Percentiles rank a stretch among this genome's conserved stretches.
phyloP scores from a whole-genome alignment of 768 basidiomycete genomes.

The Tephrocybe sp. region DNA sequence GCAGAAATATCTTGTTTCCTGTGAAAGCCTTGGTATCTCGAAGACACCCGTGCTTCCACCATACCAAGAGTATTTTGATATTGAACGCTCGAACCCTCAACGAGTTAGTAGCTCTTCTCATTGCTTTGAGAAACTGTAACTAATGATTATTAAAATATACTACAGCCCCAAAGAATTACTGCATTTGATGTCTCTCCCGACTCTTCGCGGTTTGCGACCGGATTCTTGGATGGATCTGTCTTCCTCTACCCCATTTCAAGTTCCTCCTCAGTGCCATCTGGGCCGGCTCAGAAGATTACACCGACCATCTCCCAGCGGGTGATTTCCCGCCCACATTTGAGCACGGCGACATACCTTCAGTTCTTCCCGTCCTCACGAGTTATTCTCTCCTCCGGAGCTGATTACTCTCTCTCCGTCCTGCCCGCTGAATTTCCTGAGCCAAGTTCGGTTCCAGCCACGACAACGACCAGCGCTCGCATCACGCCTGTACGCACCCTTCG shows the following conservation, averaged over 20 bases:
- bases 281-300: slow-evolving; percentile 22
- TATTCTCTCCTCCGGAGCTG: slow-evolving; percentile 65
- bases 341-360: slow-evolving; percentile 52
- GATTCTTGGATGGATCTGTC: slow-evolving; percentile 60
- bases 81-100: slow-evolving; percentile 41
- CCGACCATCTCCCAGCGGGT: slow-evolving; percentile 27
- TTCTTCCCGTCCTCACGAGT: slow-evolving; percentile 77
- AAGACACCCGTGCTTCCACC: slow-evolving; percentile 51
- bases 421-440: slow-evolving; percentile 49
- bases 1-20: slow-evolving; percentile 45
- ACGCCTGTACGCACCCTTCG: slow-evolving; percentile 60
- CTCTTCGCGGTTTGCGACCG: slow-evolving; percentile 55
- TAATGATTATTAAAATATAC: background rate
- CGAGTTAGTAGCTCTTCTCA: slow-evolving; percentile 28
- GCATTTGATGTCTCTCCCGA: slow-evolving; percentile 66
- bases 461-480: slow-evolving; percentile 33
- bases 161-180: slow-evolving; percentile 55
- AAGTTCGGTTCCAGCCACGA: slow-evolving; percentile 10
- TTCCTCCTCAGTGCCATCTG: slow-evolving; percentile 17
- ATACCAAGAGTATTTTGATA: slow-evolving; percentile 48
- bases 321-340: slow-evolving; percentile 45
- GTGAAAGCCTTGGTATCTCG: slow-evolving; percentile 45
- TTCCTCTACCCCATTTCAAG: slow-evolving; percentile 43
- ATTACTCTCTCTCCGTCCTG: slow-evolving; percentile 67
- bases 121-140: background rate